Evolutionary conservation across 805 yeast genomes (phyloP).

Genomic region (Pichia rugopelliculosa): DNA sequence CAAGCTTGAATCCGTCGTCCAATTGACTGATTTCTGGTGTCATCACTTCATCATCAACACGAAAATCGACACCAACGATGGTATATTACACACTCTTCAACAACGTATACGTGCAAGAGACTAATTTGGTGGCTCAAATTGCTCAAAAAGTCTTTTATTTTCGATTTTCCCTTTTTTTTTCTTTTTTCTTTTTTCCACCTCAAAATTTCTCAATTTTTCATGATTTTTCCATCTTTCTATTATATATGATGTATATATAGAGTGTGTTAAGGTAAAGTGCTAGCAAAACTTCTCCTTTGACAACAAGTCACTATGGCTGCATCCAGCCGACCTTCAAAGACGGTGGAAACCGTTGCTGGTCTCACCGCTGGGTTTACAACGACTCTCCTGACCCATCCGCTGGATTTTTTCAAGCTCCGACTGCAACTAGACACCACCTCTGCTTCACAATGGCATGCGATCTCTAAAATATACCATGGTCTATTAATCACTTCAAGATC

Average conservation of each 20-base stretch:
- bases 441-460: slow-evolving; percentile 25
- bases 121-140: not conserved
- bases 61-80: not conserved
- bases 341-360: slow-evolving; percentile 45
- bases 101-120: not conserved
- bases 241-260: too few species aligned
- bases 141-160: not conserved
- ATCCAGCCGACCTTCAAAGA: slow-evolving; percentile 1
- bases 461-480: slow-evolving; percentile 17
- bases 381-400: slow-evolving; percentile 78
- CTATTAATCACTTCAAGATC: slow-evolving; percentile 13
- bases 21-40: not conserved
- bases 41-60: not conserved
- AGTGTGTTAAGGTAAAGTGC: too few species aligned
- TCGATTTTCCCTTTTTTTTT: not conserved
- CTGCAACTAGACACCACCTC: slow-evolving; percentile 54
- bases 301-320: not conserved
- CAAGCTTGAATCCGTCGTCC: not conserved
- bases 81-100: not conserved
- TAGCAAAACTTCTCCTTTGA: too few species aligned
- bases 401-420: slow-evolving; percentile 78
- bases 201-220: not conserved
- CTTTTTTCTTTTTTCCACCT: not conserved
- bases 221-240: too few species aligned
- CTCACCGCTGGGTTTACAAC: slow-evolving; percentile 74